phyloP scores from a whole-genome alignment of 2,329 filamentous ascomycete genomes.

The Blastomyces percursus region DNA sequence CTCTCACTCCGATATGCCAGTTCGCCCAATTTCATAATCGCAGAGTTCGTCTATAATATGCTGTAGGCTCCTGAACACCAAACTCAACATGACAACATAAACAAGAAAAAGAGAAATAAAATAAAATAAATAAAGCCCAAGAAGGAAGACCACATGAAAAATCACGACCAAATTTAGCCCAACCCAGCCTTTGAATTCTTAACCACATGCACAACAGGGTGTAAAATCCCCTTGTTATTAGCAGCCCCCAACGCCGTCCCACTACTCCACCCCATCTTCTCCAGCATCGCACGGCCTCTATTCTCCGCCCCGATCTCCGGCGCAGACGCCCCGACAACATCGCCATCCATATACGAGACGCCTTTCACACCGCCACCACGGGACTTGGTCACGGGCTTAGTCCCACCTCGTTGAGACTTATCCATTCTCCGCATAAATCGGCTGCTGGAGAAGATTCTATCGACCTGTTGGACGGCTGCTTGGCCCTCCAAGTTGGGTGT shows the following conservation, averaged over 20 bases:
- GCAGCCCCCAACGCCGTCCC: slow-evolving; percentile 72
- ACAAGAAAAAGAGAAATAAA: neutral
- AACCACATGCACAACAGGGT: slow-evolving; percentile 76
- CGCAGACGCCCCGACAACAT: slow-evolving; percentile 74
- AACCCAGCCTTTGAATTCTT: slow-evolving; percentile 78
- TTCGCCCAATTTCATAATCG: neutral
- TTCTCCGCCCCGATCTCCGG: slow-evolving; percentile 76
- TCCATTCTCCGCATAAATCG: slow-evolving; percentile 21
- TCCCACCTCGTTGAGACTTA: slow-evolving; percentile 10
- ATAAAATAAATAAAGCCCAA: neutral
- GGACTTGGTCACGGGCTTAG: slow-evolving; percentile 24
- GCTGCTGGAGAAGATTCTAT: slow-evolving; percentile 28
- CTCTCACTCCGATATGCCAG: neutral
- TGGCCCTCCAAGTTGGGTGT: slow-evolving; percentile 53
- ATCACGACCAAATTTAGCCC: slow-evolving; percentile 39
- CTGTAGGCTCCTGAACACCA: neutral
- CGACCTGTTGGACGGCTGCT: slow-evolving; percentile 37
- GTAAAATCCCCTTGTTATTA: slow-evolving; percentile 79
- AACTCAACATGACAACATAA: neutral
- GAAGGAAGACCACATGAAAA: neutral
- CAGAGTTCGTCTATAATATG: neutral
- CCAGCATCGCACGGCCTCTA: slow-evolving; percentile 73
- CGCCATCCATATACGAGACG: slow-evolving; percentile 64
- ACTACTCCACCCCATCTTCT: slow-evolving; percentile 94
- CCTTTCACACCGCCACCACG: slow-evolving; percentile 32